Conservation (phyloP, 2,329 filamentous ascomycete species). For the Diaporthe vexans region DNA sequence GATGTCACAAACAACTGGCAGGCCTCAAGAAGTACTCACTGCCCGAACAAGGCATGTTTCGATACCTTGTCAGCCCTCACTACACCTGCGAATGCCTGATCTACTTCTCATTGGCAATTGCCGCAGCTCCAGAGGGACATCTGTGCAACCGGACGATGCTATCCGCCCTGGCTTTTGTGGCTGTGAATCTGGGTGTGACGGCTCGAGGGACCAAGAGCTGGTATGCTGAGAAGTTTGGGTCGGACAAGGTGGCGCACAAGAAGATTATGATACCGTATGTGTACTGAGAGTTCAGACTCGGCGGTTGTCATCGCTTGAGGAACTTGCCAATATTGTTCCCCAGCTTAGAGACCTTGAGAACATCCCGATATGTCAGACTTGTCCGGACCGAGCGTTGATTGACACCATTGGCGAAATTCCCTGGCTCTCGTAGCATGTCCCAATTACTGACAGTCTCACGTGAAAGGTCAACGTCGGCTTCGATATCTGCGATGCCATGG, state of each 20-base stretch:
- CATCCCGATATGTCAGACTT: conserved; percentile 88
- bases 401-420: conserved; percentile 62
- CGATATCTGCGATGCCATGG: conserved; percentile 79
- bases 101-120: conserved; percentile 82
- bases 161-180: conserved; percentile 79
- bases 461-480: conserved; percentile 76
- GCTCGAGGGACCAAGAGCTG: conserved; percentile 83
- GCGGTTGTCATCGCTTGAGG: conserved; percentile 53
- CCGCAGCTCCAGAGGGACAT: conserved; percentile 77
- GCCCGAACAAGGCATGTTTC: conserved; percentile 80
- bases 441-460: conserved; percentile 78
- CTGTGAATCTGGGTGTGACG: conserved; percentile 84
- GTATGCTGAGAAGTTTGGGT: conserved; percentile 83
- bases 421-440: conserved; percentile 70
- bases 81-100: conserved; percentile 91
- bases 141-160: conserved; percentile 81
- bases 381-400: conserved; percentile 73
- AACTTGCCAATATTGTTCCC: conserved; percentile 75
- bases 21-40: conserved; percentile 86
- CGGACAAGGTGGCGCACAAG: conserved; percentile 70
- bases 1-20: conserved; percentile 78
- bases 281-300: conserved; percentile 63
- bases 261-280: conserved; percentile 85
- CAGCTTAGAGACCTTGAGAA: conserved; percentile 83
- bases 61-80: conserved; percentile 83